A percentile compares a stretch with the other conserved stretches of the same genome.
These are phyloP conservation scores for Hamamelis virginiana DNA, from an alignment of 164 flowering plant species.

Conservation along the genomic window DNA sequence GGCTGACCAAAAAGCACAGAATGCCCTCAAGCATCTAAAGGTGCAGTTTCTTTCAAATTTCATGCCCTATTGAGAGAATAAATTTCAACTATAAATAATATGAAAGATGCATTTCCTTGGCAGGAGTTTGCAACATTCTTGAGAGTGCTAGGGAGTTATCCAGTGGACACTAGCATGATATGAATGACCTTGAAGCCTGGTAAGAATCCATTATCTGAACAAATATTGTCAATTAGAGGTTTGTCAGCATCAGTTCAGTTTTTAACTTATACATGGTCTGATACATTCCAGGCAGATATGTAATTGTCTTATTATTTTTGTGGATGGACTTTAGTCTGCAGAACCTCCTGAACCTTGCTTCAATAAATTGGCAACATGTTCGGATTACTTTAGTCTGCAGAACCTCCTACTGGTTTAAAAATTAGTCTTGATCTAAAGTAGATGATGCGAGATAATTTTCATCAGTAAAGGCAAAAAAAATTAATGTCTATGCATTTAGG, in stretches of 20 bases:
- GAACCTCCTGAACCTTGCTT: too few species aligned
- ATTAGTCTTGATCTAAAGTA: too few species aligned
- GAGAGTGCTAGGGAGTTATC: constrained; percentile 92
- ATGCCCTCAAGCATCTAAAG: constrained; percentile 76
- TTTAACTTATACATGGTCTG: too few species aligned
- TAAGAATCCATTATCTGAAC: constrained; percentile 3
- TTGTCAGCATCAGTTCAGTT: background rate
- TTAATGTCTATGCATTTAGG: too few species aligned
- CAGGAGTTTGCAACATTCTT: constrained; percentile 89
- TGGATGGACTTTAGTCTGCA: too few species aligned
- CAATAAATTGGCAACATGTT: too few species aligned
- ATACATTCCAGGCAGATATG: too few species aligned
- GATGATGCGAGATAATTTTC: too few species aligned
- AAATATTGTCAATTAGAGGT: background rate
- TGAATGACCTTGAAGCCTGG: constrained; percentile 26
- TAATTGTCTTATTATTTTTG: too few species aligned
- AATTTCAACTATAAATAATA: background rate
- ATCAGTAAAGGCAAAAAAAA: too few species aligned
- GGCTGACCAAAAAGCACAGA: constrained; percentile 78
- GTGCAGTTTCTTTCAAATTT: constrained; percentile 26
- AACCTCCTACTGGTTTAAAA: too few species aligned
- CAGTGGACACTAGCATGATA: constrained; percentile 56
- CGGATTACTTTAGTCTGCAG: too few species aligned
- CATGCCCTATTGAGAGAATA: background rate
- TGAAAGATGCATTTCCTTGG: constrained; percentile 7